phyloP scores from a whole-genome alignment of 164 flowering plant genomes.

The Buxus sempervirens region DNA sequence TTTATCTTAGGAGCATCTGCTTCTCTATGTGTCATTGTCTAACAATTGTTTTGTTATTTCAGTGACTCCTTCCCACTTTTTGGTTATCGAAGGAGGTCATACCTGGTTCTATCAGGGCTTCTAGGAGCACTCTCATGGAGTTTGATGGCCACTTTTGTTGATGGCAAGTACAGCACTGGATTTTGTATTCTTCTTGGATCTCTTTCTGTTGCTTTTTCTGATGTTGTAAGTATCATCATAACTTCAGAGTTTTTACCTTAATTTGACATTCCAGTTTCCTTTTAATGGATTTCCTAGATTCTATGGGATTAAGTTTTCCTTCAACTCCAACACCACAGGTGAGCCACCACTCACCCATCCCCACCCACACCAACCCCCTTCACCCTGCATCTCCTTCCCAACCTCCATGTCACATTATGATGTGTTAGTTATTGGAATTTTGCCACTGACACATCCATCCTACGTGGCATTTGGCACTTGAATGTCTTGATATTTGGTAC shows the following conservation, averaged over 20 bases:
- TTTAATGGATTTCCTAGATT: background rate
- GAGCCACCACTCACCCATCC: too few relatives aligned
- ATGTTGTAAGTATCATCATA: conserved; percentile 73
- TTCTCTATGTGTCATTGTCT: conserved; percentile 10
- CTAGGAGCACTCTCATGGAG: conserved; percentile 96
- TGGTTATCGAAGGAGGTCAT: conserved; percentile 98
- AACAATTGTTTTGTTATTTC: conserved; percentile 20
- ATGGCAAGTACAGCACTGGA: conserved; percentile 82
- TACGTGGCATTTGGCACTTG: too few relatives aligned
- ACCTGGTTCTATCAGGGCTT: conserved; percentile 88
- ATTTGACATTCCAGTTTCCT: background rate
- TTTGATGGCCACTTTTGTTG: conserved; percentile 88
- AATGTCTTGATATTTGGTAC: too few relatives aligned
- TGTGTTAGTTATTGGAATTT: too few relatives aligned
- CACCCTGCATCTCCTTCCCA: too few relatives aligned
- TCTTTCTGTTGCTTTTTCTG: conserved; percentile 97
- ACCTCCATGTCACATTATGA: too few relatives aligned
- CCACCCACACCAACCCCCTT: too few relatives aligned
- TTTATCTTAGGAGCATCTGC: background rate
- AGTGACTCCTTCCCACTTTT: conserved; percentile 95
- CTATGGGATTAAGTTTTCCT: background rate
- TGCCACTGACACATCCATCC: too few relatives aligned
- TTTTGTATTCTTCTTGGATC: conserved; percentile 97
- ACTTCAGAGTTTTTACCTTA: background rate
- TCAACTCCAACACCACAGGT: too few relatives aligned